Evolutionary conservation across 1,284 basidiomycete genomes (phyloP).

Genomic region (Fomitopsis betulina): DNA sequence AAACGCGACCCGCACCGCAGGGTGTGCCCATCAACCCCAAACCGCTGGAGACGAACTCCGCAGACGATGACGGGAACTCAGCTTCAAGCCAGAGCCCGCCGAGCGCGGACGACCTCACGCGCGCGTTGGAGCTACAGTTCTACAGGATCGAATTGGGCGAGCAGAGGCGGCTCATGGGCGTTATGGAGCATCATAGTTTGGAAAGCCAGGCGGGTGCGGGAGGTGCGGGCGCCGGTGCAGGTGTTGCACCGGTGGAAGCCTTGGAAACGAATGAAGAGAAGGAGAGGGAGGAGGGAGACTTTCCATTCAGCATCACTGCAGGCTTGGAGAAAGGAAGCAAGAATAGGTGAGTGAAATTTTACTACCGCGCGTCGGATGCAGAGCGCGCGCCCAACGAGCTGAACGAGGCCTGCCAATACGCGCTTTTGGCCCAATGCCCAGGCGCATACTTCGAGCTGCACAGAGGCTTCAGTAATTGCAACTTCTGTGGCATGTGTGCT

Average conservation of each 20-base stretch:
- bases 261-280: slow-evolving; percentile 14
- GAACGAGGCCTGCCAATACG: too few relatives aligned
- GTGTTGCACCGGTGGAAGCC: slow-evolving; percentile 14
- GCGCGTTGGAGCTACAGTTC: slow-evolving; percentile 85
- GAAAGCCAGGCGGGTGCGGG: slow-evolving; percentile 32
- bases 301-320: slow-evolving; percentile 94
- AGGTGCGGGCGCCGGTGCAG: slow-evolving; percentile 7
- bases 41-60: background rate
- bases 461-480: too few relatives aligned
- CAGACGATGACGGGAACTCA: slow-evolving; percentile 12
- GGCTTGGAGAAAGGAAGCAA: slow-evolving; percentile 94
- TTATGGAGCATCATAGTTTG: slow-evolving; percentile 88
- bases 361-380: background rate
- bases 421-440: too few relatives aligned
- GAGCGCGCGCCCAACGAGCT: background rate
- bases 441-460: too few relatives aligned
- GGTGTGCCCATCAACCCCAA: background rate
- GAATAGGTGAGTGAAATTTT: slow-evolving; percentile 62
- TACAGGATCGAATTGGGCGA: slow-evolving; percentile 89
- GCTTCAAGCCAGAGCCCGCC: slow-evolving; percentile 22
- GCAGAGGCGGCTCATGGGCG: slow-evolving; percentile 82
- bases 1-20: slow-evolving; percentile 4
- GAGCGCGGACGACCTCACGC: slow-evolving; percentile 41
- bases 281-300: slow-evolving; percentile 25
- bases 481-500: background rate